Conservation (phyloP, 495 filamentous ascomycete genomes). For the Alectoria sarmentosa region DNA sequence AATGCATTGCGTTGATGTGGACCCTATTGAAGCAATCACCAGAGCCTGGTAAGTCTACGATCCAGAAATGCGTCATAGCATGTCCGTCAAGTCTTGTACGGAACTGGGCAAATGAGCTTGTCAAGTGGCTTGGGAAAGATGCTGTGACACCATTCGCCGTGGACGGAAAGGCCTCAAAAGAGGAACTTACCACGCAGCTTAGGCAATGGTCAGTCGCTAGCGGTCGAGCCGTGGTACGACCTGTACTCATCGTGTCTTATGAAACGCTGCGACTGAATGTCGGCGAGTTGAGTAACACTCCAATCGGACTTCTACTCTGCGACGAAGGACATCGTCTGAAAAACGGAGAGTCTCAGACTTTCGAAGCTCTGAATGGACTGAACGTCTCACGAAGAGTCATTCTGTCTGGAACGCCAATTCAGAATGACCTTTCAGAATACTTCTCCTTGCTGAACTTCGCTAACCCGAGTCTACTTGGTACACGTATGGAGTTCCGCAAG, state of each 20-base stretch:
- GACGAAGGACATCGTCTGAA: constrained; percentile 98
- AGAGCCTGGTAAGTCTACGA: constrained; percentile 85
- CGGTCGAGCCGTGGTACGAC: constrained; percentile 82
- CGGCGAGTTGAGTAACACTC: constrained; percentile 75
- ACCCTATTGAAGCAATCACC: constrained; percentile 92
- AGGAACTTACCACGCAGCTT: constrained; percentile 80
- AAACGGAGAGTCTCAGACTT: constrained; percentile 94
- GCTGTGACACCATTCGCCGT: constrained; percentile 91
- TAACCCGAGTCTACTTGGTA: constrained; percentile 87
- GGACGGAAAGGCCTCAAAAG: constrained; percentile 93
- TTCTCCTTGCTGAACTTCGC: constrained; percentile 95
- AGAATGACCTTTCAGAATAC: constrained; percentile 97
- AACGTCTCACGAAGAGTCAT: constrained; percentile 92
- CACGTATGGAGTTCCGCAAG: constrained; percentile 88
- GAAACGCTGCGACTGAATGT: constrained; percentile 90
- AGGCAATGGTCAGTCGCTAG: constrained; percentile 91
- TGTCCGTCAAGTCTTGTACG: constrained; percentile 94
- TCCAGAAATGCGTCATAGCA: constrained; percentile 98
- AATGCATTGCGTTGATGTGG: constrained; percentile 85
- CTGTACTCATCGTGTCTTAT: constrained; percentile 99
- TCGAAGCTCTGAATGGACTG: constrained; percentile 78
- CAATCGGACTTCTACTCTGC: constrained; percentile 91
- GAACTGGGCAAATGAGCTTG: constrained; percentile 95
- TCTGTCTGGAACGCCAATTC: constrained; percentile 93
- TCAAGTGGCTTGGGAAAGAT: constrained; percentile 93